These are phyloP conservation scores for Zygotorulaspora sp. DNA, from an alignment of 805 yeast species.

Conservation along the genomic window DNA sequence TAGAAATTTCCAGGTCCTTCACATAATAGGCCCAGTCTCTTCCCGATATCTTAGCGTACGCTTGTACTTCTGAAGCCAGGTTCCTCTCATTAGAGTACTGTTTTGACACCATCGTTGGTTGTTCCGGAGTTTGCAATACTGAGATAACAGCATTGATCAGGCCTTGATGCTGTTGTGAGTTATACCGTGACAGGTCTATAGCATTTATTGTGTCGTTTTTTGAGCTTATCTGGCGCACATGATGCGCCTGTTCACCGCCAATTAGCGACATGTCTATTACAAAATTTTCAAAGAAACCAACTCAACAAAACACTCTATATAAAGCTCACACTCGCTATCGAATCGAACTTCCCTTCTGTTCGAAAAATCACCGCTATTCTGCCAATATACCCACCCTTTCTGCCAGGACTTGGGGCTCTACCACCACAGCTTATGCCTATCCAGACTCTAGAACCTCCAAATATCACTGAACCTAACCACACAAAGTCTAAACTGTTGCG, in stretches of 20 bases:
- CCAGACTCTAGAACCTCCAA: too few species aligned
- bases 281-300: too few species aligned
- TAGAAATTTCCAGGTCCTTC: constrained; percentile 63
- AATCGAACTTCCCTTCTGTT: too few species aligned
- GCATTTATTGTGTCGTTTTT: constrained; percentile 5
- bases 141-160: constrained; percentile 71
- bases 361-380: too few species aligned
- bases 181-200: constrained; percentile 14
- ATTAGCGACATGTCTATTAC: too few species aligned
- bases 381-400: too few species aligned
- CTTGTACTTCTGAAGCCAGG: constrained; percentile 74
- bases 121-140: constrained; percentile 64
- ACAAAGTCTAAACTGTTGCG: too few species aligned
- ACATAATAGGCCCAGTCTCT: constrained; percentile 91
- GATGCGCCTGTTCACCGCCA: constrained; percentile 1
- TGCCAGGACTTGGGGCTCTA: too few species aligned
- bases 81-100: constrained; percentile 70
- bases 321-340: too few species aligned
- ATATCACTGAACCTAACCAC: too few species aligned
- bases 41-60: constrained; percentile 95
- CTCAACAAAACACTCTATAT: too few species aligned
- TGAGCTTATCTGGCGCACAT: not conserved
- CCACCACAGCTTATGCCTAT: too few species aligned
- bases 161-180: constrained; percentile 40
- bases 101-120: constrained; percentile 68